Base-by-base conservation (phyloP, 73 alveolate species). In the Symbiodinium pilosum region DNA sequence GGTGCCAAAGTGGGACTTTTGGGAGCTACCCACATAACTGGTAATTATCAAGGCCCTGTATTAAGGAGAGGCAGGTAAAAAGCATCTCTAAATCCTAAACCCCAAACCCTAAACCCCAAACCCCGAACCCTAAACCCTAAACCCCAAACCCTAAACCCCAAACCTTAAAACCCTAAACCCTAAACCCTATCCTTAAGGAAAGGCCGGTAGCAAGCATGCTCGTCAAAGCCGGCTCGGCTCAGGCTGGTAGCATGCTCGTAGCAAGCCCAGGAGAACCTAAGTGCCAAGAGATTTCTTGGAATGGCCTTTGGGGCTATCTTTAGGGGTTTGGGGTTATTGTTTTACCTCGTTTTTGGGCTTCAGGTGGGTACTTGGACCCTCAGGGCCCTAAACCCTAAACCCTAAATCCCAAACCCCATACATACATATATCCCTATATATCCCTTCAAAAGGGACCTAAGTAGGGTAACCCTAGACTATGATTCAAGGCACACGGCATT, bases 251-350 rank as follows among this genome's bases (percentile, higher is more conserved):
- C 81, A 30, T 64, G 81, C 81, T 64, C 81, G 81, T 64, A 64
- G 81, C 81, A 64, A 28, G 81, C 81, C 81, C 81, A 64, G 34
- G 81, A 64, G 81, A 64, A 64, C 81, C 81, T 64, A 28, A 4
- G 0, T 6, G 26, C 7, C 32, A 6, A 54, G 18, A 30, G 34
- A 6, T 54, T 54, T 14, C 8, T 24, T 54, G 2, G 3, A 28
- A 1, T 54, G 0, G 71, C 28, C 4, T 51, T 51, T 16, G 4
- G 4, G 38, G 75, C 7, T 1, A n/a, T 32, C 2, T 30, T 64
- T 28, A 24, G 81, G 81, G 81, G 24, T 30, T 30, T 4, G 81
- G 81, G 81, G 0, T 64, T 64, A 26, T 0, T 32, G 40, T 64
- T 64, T 64, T 0, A 4, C 8, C 36, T 6, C 21, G 59, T 47